phyloP scores from a whole-genome alignment of 441 rosid species.

The Arabidopsis lyrata region DNA sequence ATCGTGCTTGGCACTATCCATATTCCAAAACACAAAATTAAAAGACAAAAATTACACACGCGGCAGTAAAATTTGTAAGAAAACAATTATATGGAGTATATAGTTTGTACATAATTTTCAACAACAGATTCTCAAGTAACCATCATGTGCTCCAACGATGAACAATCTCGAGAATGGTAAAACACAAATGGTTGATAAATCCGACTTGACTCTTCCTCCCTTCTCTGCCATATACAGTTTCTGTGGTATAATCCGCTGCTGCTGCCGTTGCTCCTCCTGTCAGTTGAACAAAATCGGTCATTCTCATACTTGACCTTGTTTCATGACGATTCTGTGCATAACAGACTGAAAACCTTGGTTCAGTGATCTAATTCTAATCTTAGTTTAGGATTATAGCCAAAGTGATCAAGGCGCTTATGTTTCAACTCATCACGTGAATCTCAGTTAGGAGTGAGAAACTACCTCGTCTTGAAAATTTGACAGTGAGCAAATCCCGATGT shows the following conservation, averaged over 20 bases:
- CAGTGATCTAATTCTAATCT: background rate
- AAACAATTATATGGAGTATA: conserved; percentile 8
- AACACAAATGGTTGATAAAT: conserved; percentile 74
- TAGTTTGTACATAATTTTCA: conserved; percentile 42
- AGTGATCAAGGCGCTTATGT: conserved; percentile 19
- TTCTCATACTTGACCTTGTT: conserved; percentile 15
- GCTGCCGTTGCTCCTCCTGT: conserved; percentile 69
- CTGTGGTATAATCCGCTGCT: conserved; percentile 64
- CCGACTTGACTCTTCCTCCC: conserved; percentile 68
- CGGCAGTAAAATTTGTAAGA: background rate
- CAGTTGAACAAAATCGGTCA: conserved; percentile 18
- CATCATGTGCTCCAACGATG: conserved; percentile 90
- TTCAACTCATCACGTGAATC: conserved; percentile 13
- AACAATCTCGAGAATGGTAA: conserved; percentile 79
- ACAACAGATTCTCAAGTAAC: conserved; percentile 80
- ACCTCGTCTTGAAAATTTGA: conserved; percentile 71
- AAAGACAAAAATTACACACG: conserved; percentile 6
- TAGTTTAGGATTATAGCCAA: conserved; percentile 5
- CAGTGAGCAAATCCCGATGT: conserved; percentile 82
- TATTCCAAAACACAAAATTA: background rate
- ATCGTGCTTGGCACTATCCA: conserved; percentile 15
- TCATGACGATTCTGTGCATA: background rate
- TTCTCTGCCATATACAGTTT: conserved; percentile 62
- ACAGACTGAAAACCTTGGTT: conserved; percentile 12
- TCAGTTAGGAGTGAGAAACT: conserved; percentile 40